Percentiles rank a stretch among this genome's conserved stretches.
These are phyloP conservation scores for Wickerhamomyces kurtzmanii DNA, from an alignment of 805 yeast species.

Conservation along the genomic window DNA sequence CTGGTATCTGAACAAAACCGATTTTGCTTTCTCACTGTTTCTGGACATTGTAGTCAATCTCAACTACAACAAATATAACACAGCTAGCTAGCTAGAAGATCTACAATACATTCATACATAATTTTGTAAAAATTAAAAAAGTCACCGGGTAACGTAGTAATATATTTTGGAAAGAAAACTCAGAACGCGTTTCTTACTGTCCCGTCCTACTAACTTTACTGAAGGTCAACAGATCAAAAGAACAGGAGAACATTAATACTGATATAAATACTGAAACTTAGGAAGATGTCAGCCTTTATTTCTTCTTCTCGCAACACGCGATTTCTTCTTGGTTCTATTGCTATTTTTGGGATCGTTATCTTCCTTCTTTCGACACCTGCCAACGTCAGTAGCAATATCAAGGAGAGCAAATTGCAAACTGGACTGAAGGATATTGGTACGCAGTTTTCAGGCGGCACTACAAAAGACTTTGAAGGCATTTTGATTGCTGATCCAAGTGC, in stretches of 20 bases:
- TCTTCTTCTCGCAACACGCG: conserved; percentile 43
- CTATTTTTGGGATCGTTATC: conserved; percentile 37
- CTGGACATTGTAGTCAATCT: conserved; percentile 51
- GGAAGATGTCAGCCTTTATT: too few relatives aligned
- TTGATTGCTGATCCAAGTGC: conserved; percentile 6
- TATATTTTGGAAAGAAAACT: too few relatives aligned
- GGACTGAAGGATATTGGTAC: conserved; percentile 16
- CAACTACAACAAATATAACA: too few relatives aligned
- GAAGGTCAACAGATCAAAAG: neutral
- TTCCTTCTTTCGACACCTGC: conserved; percentile 37
- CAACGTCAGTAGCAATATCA: conserved; percentile 22
- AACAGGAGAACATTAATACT: too few relatives aligned
- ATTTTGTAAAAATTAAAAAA: neutral
- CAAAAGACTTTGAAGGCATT: conserved; percentile 4
- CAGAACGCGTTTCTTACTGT: too few relatives aligned
- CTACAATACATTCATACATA: neutral
- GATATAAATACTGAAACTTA: too few relatives aligned
- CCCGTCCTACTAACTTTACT: neutral
- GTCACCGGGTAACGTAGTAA: neutral
- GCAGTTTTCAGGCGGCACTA: conserved; percentile 4
- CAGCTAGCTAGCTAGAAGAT: neutral
- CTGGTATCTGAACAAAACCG: conserved; percentile 56
- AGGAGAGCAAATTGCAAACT: conserved; percentile 14
- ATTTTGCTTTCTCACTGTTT: conserved; percentile 67
- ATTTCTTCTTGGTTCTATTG: conserved; percentile 38